phyloP scores from a whole-genome alignment of 352 stramenopile genomes.

The Phytophthora colocasiae region DNA sequence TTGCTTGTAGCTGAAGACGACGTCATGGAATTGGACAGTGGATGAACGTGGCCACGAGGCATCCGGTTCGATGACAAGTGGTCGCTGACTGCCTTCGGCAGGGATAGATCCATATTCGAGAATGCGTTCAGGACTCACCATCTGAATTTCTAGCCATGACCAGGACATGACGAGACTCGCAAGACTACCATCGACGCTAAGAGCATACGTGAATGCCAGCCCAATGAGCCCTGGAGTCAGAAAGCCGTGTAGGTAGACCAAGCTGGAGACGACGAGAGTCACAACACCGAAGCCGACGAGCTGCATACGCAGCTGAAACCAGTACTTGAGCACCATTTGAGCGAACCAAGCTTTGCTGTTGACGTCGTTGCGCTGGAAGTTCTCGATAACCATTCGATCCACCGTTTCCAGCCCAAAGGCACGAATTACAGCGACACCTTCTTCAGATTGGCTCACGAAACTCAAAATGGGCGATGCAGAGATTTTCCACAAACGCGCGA shows the following conservation, averaged over 20 bases:
- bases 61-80: constrained; percentile 27
- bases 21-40: constrained; percentile 81
- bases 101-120: constrained; percentile 42
- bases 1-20: constrained; percentile 83
- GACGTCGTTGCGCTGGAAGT: constrained; percentile 39
- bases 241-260: constrained; percentile 41
- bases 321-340: constrained; percentile 40
- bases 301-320: constrained; percentile 61
- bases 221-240: constrained; percentile 76
- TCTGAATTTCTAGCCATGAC: constrained; percentile 47
- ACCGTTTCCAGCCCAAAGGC: constrained; percentile 44
- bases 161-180: constrained; percentile 49
- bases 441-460: constrained; percentile 35
- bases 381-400: constrained; percentile 29
- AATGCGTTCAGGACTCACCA: constrained; percentile 67
- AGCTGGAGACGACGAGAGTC: constrained; percentile 41
- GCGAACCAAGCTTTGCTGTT: constrained; percentile 38
- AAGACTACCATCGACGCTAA: constrained; percentile 85
- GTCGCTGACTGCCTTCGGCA: constrained; percentile 31
- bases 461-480: constrained; percentile 52
- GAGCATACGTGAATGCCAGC: constrained; percentile 87
- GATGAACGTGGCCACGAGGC: constrained; percentile 75
- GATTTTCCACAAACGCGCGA: constrained; percentile 45
- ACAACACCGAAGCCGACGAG: constrained; percentile 51
- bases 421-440: constrained; percentile 46